Conservation (phyloP, 148 eudicot genomes). For the Amaranthus hypochondriacus region DNA sequence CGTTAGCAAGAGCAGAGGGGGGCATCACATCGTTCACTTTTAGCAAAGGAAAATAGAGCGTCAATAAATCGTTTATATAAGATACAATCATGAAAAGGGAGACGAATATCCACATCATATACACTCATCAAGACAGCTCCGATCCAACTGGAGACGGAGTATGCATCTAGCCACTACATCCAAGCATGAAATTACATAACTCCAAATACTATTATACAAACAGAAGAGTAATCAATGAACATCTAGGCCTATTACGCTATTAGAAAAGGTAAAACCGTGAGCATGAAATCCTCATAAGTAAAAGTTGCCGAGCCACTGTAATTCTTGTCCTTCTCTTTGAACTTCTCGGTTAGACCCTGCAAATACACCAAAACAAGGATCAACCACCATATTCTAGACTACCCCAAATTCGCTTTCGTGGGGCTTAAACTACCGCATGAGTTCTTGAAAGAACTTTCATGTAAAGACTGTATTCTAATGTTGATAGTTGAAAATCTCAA, state of each 20-base stretch:
- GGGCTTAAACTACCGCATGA: too few relatives aligned
- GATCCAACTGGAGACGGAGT: too few relatives aligned
- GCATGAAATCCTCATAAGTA: constrained; percentile 86
- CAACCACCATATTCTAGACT: neutral
- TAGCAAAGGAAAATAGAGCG: too few relatives aligned
- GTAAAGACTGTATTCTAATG: too few relatives aligned
- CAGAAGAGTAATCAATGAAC: neutral
- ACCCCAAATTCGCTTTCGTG: neutral
- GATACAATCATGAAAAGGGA: too few relatives aligned
- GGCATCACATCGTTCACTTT: too few relatives aligned
- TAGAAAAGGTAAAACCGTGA: constrained; percentile 72
- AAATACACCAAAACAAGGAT: neutral
- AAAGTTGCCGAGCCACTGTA: constrained; percentile 82
- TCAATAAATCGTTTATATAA: too few relatives aligned
- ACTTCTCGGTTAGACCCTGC: constrained; percentile 94
- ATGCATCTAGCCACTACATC: neutral
- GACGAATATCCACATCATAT: too few relatives aligned
- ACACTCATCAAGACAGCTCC: too few relatives aligned
- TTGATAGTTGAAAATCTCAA: too few relatives aligned
- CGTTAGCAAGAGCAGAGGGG: too few relatives aligned
- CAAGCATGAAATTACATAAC: neutral
- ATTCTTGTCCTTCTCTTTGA: constrained; percentile 73
- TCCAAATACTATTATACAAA: neutral
- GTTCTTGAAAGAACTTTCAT: too few relatives aligned
- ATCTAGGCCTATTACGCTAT: constrained; percentile 34